Base-by-base conservation (phyloP, 1,284 basidiomycete species). In the Agroathelia rolfsii region DNA sequence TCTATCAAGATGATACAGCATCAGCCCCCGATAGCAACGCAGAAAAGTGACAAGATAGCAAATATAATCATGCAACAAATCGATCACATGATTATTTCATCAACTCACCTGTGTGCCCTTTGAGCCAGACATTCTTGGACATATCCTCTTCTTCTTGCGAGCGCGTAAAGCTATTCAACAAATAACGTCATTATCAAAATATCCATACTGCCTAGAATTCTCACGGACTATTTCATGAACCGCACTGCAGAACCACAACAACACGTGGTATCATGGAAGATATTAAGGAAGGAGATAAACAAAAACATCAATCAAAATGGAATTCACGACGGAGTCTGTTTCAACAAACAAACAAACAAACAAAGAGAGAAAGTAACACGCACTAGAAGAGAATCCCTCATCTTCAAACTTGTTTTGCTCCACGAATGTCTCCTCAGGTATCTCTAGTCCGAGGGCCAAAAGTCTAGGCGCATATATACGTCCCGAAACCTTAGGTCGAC, bases 221-320 rank as follows among this genome's bases (percentile, higher is more conserved):
- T n/a, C n/a, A n/a, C n/a, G n/a, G n/a, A 69, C 68, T 72, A 72
- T 47, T 72, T 72, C 67, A 72, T 70, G 47, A 67, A 71, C n/a
- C 66, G 56, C 2, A 63, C 68, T 72, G 25, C 9, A 22, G 8
- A 16, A 2, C 13, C 29, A 11, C 10, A 15, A 47, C 38, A 12
- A 47, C 39, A 40, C 46, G 11, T 16, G 16, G n/a, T 12, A n/a
- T n/a, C n/a, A n/a, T n/a, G n/a, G n/a, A n/a, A n/a, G n/a, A n/a
- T n/a, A n/a, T n/a, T n/a, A n/a, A n/a, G n/a, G n/a, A n/a, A n/a
- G n/a, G n/a, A n/a, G n/a, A n/a, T n/a, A n/a, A n/a, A n/a, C n/a
- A n/a, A n/a, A n/a, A n/a, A n/a, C n/a, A n/a, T n/a, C n/a, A n/a
- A n/a, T n/a, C n/a, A n/a, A n/a, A n/a, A n/a, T n/a, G n/a, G n/a